Percentiles rank a stretch among this genome's conserved stretches.
phyloP scores from a whole-genome alignment of 2,329 filamentous ascomycete genomes.

The Fusarium praegraminearum region DNA sequence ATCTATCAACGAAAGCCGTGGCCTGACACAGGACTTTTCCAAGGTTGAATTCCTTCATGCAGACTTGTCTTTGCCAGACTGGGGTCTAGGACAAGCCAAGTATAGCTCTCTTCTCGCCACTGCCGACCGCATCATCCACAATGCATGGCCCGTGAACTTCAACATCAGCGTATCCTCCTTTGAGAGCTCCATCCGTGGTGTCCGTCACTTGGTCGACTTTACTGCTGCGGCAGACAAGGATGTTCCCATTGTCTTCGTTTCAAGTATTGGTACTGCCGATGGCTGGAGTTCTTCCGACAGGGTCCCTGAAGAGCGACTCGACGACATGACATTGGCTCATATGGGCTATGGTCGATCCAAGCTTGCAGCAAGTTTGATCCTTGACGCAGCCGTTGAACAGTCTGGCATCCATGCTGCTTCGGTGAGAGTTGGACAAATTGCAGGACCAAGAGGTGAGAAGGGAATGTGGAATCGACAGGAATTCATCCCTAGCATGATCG shows the following conservation, averaged over 20 bases:
- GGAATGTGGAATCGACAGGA: constrained; percentile 18
- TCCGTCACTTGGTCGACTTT: neutral
- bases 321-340: neutral
- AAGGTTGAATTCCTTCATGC: neutral
- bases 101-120: neutral
- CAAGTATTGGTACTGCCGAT: neutral
- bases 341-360: constrained; percentile 16
- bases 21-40: neutral
- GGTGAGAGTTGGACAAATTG: constrained; percentile 6
- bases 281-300: neutral
- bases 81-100: neutral
- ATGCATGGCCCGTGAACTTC: constrained; percentile 25
- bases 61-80: neutral
- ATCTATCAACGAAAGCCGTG: neutral
- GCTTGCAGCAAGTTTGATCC: neutral
- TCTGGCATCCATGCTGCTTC: neutral
- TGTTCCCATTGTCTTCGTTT: neutral
- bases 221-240: neutral
- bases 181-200: neutral
- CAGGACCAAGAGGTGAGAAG: neutral
- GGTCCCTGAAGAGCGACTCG: neutral
- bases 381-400: neutral
- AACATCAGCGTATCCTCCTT: constrained; percentile 15
- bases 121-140: constrained; percentile 9
- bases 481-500: constrained; percentile 10